A percentile compares a stretch with the other conserved stretches of the same genome.
Conservation (phyloP, 2,329 filamentous ascomycete species). For the Colletotrichum gigasporum region DNA sequence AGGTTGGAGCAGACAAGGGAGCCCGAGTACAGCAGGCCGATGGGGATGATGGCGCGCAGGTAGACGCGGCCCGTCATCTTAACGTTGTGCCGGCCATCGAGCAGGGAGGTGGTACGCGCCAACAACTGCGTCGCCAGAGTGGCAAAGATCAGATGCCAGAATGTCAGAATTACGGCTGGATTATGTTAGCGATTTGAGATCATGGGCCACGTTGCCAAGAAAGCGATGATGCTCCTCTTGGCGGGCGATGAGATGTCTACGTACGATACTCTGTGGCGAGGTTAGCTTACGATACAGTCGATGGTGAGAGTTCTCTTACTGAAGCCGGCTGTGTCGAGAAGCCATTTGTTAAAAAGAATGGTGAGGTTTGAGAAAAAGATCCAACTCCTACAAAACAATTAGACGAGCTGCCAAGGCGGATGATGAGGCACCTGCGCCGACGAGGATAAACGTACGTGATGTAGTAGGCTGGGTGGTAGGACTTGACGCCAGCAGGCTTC, state of each 20-base stretch:
- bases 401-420: neutral
- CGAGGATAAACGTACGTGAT: conserved; percentile 41
- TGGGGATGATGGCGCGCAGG: conserved; percentile 70
- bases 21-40: conserved; percentile 72
- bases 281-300: conserved; percentile 32
- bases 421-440: neutral
- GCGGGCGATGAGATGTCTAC: conserved; percentile 35
- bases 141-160: conserved; percentile 75
- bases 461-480: conserved; percentile 39
- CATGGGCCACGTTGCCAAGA: neutral
- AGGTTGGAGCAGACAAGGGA: conserved; percentile 74
- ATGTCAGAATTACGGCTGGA: conserved; percentile 67
- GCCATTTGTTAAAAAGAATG: conserved; percentile 93
- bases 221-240: neutral
- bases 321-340: conserved; percentile 79
- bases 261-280: conserved; percentile 53
- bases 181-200: conserved; percentile 7
- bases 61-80: conserved; percentile 70
- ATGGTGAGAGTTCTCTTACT: conserved; percentile 59
- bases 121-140: conserved; percentile 73
- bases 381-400: conserved; percentile 66
- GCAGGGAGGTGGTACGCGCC: conserved; percentile 69
- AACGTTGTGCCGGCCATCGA: conserved; percentile 70
- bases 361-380: conserved; percentile 86
- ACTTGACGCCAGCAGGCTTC: conserved; percentile 33